Conservation (phyloP, 2,329 filamentous ascomycete species). For the Bipolaris cookei region DNA sequence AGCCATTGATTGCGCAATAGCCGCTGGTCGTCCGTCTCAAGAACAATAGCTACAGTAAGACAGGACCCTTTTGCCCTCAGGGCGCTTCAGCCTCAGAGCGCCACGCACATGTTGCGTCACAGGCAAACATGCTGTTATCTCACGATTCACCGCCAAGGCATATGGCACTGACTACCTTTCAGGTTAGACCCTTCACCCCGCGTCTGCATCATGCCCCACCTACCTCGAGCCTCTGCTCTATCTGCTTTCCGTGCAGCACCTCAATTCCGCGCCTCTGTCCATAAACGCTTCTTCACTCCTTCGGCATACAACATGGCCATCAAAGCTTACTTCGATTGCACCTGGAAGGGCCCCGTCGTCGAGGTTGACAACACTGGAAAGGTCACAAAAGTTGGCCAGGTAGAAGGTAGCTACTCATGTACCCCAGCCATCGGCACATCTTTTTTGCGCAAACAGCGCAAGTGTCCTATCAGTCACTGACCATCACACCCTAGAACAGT, state of each 20-base stretch:
- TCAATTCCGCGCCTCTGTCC: conserved; percentile 48
- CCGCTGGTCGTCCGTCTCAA: conserved; percentile 2
- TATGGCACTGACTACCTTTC: conserved; percentile 22
- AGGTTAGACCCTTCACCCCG: conserved; percentile 30
- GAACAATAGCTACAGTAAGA: conserved; percentile 8
- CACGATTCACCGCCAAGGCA: conserved; percentile 26
- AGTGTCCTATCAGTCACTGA: conserved; percentile 26
- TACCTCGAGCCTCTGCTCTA: conserved; percentile 40
- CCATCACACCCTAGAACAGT: conserved; percentile 62
- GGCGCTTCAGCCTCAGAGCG: conserved; percentile 13
- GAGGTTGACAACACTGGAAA: conserved; percentile 65
- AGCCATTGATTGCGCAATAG: conserved; percentile 18
- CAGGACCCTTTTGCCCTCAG: neutral
- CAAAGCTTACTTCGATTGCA: conserved; percentile 76
- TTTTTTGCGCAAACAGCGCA: neutral
- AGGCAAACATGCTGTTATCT: conserved; percentile 9
- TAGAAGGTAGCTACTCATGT: conserved; percentile 62
- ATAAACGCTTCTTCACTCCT: conserved; percentile 64
- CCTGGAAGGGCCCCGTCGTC: conserved; percentile 74
- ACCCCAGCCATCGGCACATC: neutral
- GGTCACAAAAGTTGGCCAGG: conserved; percentile 49
- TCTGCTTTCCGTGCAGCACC: conserved; percentile 42
- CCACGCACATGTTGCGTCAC: neutral
- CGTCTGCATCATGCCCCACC: conserved; percentile 38
- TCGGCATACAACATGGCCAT: conserved; percentile 76